Conservation (phyloP, 108 stramenopile genomes). For the Ochromonas danica region DNA sequence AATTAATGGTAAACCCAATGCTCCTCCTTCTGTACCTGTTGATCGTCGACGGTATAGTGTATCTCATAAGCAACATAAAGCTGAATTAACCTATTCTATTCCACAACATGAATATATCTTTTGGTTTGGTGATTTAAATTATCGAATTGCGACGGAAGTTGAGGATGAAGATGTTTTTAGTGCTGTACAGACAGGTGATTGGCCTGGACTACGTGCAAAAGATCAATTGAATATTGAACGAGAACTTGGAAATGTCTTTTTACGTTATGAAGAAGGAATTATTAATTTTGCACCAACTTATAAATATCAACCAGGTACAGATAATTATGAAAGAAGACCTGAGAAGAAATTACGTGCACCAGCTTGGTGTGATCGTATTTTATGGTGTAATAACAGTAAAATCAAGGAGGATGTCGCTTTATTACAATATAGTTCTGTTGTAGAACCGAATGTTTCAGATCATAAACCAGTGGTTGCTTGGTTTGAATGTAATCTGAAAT, state of each 20-base stretch:
- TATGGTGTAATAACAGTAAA: neutral
- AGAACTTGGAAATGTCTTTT: neutral
- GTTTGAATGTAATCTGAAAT: neutral
- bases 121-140: conserved; percentile 36
- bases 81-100: neutral
- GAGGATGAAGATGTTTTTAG: neutral
- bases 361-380: conserved; percentile 39
- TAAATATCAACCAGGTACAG: conserved; percentile 33
- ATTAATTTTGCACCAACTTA: conserved; percentile 26
- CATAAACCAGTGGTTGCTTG: conserved; percentile 10
- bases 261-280: conserved; percentile 18
- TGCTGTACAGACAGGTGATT: neutral
- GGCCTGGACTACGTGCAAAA: neutral
- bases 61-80: neutral
- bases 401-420: neutral
- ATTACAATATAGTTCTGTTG: neutral
- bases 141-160: conserved; percentile 24
- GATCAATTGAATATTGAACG: conserved; percentile 26
- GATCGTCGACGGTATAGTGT: neutral
- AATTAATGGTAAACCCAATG: neutral
- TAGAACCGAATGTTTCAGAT: neutral
- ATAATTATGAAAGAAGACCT: conserved; percentile 22
- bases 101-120: conserved; percentile 26
- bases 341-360: conserved; percentile 37
- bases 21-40: neutral